phyloP scores from a whole-genome alignment of 352 stramenopile species.

The Phytophthora ramorum region DNA sequence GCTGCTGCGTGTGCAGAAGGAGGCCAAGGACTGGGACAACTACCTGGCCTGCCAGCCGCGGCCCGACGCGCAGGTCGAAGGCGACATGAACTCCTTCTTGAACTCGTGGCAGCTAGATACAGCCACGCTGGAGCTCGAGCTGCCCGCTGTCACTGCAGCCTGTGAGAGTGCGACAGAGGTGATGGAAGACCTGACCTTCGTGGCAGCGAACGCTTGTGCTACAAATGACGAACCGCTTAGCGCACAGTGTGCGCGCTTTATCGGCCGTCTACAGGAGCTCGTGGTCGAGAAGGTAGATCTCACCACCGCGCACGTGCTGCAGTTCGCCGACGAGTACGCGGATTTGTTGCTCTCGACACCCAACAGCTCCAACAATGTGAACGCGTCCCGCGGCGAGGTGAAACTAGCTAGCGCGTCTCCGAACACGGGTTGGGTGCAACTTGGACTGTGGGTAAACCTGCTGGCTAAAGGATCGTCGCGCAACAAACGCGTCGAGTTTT shows the following conservation, averaged over 20 bases:
- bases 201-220: conserved; percentile 58
- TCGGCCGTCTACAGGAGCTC: conserved; percentile 58
- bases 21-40: conserved; percentile 78
- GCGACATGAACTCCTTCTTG: conserved; percentile 85
- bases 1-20: conserved; percentile 68
- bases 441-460: conserved; percentile 81
- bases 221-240: conserved; percentile 55
- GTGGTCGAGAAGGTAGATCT: conserved; percentile 74
- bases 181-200: conserved; percentile 66
- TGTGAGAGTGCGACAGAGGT: conserved; percentile 69
- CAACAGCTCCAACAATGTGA: conserved; percentile 31
- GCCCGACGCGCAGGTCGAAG: conserved; percentile 70
- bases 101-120: conserved; percentile 79
- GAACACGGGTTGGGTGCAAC: conserved; percentile 48
- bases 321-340: conserved; percentile 79
- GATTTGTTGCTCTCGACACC: conserved; percentile 39
- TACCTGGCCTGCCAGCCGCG: conserved; percentile 77
- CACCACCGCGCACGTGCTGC: conserved; percentile 68
- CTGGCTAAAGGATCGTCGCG: conserved; percentile 75
- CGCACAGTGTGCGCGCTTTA: conserved; percentile 53
- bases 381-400: conserved; percentile 59
- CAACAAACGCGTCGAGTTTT: conserved; percentile 82
- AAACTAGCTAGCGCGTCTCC: conserved; percentile 62
- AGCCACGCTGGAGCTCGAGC: conserved; percentile 48
- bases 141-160: conserved; percentile 41